These are phyloP conservation scores for Psidium friedrichsthalianum DNA, from an alignment of 345 rosid genomes.

Conservation along the genomic window DNA sequence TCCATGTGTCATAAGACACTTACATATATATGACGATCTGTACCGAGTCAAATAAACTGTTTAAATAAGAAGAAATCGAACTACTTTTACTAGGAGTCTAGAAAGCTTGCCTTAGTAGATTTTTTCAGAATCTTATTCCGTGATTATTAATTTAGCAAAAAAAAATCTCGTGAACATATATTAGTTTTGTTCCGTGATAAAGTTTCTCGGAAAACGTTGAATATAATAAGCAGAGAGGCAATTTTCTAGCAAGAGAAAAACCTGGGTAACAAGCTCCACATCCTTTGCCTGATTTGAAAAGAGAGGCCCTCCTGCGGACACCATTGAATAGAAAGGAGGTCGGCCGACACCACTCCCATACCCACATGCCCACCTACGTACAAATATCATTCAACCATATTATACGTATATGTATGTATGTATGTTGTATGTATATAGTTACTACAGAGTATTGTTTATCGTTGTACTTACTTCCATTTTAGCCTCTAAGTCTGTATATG, in stretches of 20 bases:
- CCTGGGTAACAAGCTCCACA: constrained; percentile 78
- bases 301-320: constrained; percentile 52
- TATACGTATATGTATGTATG: no score
- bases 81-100: neutral
- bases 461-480: no score
- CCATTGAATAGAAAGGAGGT: constrained; percentile 31
- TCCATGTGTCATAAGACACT: neutral
- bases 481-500: no score
- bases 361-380: constrained; percentile 74
- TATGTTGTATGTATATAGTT: no score
- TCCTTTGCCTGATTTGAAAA: constrained; percentile 42
- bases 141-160: neutral
- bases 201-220: neutral
- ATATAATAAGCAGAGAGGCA: neutral
- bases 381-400: no score
- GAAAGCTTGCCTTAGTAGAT: neutral
- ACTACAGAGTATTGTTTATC: no score
- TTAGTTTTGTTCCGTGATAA: neutral
- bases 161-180: neutral
- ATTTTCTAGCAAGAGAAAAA: neutral
- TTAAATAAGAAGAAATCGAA: neutral
- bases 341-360: constrained; percentile 23
- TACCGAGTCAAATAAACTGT: neutral
- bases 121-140: neutral
- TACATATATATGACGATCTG: neutral